phyloP scores from a whole-genome alignment of 805 yeast genomes.

The Pichia paraexigua region DNA sequence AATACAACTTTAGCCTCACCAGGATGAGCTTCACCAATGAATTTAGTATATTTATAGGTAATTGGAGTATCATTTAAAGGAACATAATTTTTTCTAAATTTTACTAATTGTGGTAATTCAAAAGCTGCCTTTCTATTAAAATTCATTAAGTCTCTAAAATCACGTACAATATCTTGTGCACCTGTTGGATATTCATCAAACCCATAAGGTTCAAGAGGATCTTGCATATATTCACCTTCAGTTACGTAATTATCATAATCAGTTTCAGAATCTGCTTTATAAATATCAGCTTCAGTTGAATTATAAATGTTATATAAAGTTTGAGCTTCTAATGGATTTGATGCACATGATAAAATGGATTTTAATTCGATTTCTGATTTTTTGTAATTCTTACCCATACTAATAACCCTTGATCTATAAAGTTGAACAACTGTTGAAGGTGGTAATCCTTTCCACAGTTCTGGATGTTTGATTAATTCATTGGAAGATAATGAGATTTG shows the following conservation, averaged over 20 bases:
- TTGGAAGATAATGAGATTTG: slow-evolving; percentile 9
- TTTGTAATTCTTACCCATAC: slow-evolving; percentile 44
- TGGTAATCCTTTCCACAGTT: slow-evolving; percentile 62
- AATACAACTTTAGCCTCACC: slow-evolving; percentile 64
- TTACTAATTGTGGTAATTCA: slow-evolving; percentile 79
- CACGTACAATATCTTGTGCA: slow-evolving; percentile 65
- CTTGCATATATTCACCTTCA: slow-evolving; percentile 26
- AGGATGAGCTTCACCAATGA: slow-evolving; percentile 64
- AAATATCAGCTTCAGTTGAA: slow-evolving; percentile 38
- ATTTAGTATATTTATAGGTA: slow-evolving; percentile 62
- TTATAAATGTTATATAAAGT: slow-evolving; percentile 27
- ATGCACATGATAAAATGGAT: slow-evolving; percentile 44
- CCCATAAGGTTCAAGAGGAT: slow-evolving; percentile 33
- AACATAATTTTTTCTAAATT: slow-evolving; percentile 62
- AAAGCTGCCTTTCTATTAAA: slow-evolving; percentile 81
- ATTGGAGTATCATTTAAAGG: slow-evolving; percentile 49
- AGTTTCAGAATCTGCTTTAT: slow-evolving; percentile 32
- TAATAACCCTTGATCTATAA: slow-evolving; percentile 46
- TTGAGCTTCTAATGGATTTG: slow-evolving; percentile 21
- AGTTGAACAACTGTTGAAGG: slow-evolving; percentile 54
- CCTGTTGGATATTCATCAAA: slow-evolving; percentile 59
- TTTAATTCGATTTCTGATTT: slow-evolving; percentile 45
- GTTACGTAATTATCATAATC: slow-evolving; percentile 35
- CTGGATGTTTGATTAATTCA: slow-evolving; percentile 45
- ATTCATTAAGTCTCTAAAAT: slow-evolving; percentile 67